Evolutionary conservation across 2,329 filamentous ascomycete species (phyloP), one percentile per base, ranked within the genome.

Genomic region (Eutypella sp.): DNA sequence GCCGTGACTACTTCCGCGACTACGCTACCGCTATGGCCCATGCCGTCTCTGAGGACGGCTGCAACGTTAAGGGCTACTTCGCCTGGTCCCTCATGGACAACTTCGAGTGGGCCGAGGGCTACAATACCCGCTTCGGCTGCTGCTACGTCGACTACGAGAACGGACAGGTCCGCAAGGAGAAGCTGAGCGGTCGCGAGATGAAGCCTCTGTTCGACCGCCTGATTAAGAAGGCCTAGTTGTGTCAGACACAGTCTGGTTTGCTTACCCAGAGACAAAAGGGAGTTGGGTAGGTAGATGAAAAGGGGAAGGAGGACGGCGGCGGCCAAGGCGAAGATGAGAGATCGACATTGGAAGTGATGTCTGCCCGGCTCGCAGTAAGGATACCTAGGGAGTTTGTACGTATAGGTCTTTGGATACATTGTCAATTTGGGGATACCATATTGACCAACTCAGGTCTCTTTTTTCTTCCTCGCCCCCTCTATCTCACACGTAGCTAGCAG

Each of bases 61-160:
- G 90, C 41, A 78, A 92, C 58, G 85, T 92, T 45, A 75, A 78
- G 55, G 88, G 83, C 4, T 95, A 93, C 67, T 81, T 92, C 72
- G 89, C 85, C 15, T 95, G 89, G 89, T 89, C 84, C 64, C 75
- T 95, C 53, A 80, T 95, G 78, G 89, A 95, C 68, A 92, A 92
- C 72, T 92, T 92, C 59, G 88, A 92, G 67, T 92, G 87, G 87
- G 87, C 89, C n/a, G 89, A 95, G 64, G 89, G 89, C 10, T 95
- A 92, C 61, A 84, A 88, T 70, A 93, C 88, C 37, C 78, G 89
- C 34, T 95, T 95, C 58, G 89, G 89, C 22, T 87, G 90, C 46
- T 88, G 84, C 6, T 93, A 78, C 63, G 88, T 95, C n/a, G 18
- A 38, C 34, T 38, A 38, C 15, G 34, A 38, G 9, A 9, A 38